These are phyloP conservation scores for Monosporozyma yasuniensis DNA, from an alignment of 805 yeast genomes.

Conservation along the genomic window DNA sequence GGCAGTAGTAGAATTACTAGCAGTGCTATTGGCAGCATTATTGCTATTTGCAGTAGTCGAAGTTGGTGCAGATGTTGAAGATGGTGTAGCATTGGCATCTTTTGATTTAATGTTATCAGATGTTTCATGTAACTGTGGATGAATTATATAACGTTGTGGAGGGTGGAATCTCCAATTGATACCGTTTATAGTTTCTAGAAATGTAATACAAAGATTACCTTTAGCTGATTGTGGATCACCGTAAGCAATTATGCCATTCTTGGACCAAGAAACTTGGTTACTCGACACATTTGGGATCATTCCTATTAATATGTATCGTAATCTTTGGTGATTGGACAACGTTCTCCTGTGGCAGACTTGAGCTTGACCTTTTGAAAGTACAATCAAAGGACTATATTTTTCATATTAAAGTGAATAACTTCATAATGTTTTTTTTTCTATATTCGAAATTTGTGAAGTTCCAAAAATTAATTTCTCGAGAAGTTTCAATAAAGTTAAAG, in stretches of 20 bases:
- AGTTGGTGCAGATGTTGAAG: not conserved
- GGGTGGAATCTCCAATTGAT: constrained; percentile 65
- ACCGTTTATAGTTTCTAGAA: constrained; percentile 69
- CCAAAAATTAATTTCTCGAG: not conserved
- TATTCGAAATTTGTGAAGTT: not conserved
- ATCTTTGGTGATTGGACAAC: not conserved
- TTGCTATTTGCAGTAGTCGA: not conserved
- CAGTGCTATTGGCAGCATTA: not conserved
- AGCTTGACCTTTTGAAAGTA: not conserved
- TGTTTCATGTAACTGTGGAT: constrained; percentile 25
- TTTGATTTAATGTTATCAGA: not conserved
- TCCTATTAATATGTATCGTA: not conserved
- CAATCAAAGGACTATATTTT: not conserved
- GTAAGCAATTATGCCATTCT: constrained; percentile 77
- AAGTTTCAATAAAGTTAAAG: not conserved
- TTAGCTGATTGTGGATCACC: constrained; percentile 33
- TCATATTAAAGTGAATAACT: not conserved
- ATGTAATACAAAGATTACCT: constrained; percentile 46
- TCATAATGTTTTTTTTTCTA: not conserved
- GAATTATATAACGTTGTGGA: constrained; percentile 25
- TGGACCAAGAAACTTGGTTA: constrained; percentile 58
- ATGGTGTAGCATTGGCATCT: not conserved
- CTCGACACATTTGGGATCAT: not conserved
- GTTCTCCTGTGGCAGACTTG: not conserved
- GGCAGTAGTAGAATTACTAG: constrained; percentile 6